A percentile compares a stretch with the other conserved stretches of the same genome.
phyloP scores from a whole-genome alignment of 106 monocot genomes.

The Apostasia ramifera region DNA sequence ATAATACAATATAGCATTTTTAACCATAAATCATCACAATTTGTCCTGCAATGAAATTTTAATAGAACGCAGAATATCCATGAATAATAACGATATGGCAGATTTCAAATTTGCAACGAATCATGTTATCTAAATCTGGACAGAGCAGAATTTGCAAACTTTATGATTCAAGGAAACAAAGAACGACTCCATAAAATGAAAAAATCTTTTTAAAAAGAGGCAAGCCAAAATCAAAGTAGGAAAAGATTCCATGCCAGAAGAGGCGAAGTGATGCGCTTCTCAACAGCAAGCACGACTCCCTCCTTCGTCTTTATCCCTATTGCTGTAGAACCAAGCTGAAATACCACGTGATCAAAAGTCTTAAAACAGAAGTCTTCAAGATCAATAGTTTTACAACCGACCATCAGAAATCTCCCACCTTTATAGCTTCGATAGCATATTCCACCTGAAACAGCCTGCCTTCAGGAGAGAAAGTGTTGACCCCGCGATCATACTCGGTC shows the following conservation, averaged over 20 bases:
- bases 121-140: too few species aligned
- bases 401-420: constrained; percentile 18
- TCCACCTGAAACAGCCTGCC: constrained; percentile 69
- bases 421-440: constrained; percentile 71
- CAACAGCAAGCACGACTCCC: constrained; percentile 62
- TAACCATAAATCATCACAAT: too few species aligned
- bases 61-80: too few species aligned
- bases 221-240: background rate
- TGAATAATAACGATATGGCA: too few species aligned
- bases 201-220: background rate
- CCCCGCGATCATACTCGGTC: constrained; percentile 69
- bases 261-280: constrained; percentile 69
- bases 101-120: too few species aligned
- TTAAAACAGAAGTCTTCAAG: background rate
- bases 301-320: constrained; percentile 79
- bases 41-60: too few species aligned
- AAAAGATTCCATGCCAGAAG: constrained; percentile 33
- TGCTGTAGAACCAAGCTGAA: constrained; percentile 69
- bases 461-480: constrained; percentile 75
- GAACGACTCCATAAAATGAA: too few species aligned
- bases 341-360: background rate
- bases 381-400: background rate
- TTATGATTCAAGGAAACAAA: too few species aligned
- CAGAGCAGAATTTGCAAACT: too few species aligned
- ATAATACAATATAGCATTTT: too few species aligned